These are phyloP conservation scores for Penicillium fimorum DNA, from an alignment of 495 filamentous ascomycete genomes.

Conservation along the genomic window DNA sequence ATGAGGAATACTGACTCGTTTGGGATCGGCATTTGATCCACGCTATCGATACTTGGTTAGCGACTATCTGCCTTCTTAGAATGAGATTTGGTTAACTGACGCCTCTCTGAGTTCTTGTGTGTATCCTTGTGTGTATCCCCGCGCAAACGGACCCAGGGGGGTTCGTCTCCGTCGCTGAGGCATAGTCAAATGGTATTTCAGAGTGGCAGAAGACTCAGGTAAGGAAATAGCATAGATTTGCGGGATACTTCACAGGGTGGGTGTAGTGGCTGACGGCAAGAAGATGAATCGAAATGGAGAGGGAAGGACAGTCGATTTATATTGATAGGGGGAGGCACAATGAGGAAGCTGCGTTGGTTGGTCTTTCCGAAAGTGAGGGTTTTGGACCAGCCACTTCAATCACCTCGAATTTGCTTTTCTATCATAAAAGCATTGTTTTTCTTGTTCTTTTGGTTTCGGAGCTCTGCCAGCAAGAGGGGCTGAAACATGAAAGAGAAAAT, in stretches of 20 bases:
- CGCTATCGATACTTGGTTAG: not conserved
- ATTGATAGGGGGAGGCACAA: not conserved
- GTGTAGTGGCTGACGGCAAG: not conserved
- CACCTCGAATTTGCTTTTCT: not conserved
- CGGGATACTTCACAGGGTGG: not conserved
- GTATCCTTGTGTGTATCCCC: not conserved
- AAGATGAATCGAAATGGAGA: not conserved
- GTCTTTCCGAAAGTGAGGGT: not conserved
- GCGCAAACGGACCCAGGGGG: not conserved
- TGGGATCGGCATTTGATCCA: not conserved
- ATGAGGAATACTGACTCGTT: conserved; percentile 1
- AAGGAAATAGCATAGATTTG: not conserved
- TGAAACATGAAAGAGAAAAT: too few relatives aligned
- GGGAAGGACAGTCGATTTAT: not conserved
- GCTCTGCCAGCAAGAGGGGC: not conserved
- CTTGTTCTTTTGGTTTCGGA: not conserved
- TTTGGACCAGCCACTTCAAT: not conserved
- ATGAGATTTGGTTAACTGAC: not conserved
- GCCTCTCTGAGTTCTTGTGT: not conserved
- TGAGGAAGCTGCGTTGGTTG: not conserved
- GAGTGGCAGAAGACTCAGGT: too few relatives aligned
- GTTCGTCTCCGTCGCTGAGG: not conserved
- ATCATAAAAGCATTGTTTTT: not conserved
- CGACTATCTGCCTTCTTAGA: too few relatives aligned
- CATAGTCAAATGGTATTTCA: not conserved